phyloP scores from a whole-genome alignment of 2,329 filamentous ascomycete species.

The Arthroderma uncinatum region DNA sequence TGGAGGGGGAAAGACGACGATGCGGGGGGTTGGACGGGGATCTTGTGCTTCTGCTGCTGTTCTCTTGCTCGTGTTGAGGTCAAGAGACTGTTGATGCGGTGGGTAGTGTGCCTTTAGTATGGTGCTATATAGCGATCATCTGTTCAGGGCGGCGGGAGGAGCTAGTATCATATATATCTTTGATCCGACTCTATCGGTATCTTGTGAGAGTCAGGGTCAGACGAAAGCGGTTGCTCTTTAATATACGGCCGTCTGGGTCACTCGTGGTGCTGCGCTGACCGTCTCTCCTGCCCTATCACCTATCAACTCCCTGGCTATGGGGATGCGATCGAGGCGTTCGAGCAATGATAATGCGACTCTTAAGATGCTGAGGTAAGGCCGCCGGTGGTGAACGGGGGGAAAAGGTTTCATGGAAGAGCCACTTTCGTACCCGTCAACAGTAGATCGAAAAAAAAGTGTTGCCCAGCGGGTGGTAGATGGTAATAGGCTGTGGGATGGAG shows the following conservation, averaged over 20 bases:
- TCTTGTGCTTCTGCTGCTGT: conserved; percentile 1
- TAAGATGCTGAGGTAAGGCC: background rate
- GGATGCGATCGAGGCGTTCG: conserved; percentile 1
- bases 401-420: conserved; percentile 5
- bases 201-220: background rate
- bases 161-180: conserved; percentile 5
- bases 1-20: conserved; percentile 5
- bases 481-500: background rate
- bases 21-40: conserved; percentile 4
- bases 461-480: background rate
- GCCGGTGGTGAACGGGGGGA: background rate
- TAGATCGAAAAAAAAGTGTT: conserved; percentile 4
- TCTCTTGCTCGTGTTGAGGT: background rate
- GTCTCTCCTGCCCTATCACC: background rate
- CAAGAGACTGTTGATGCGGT: background rate
- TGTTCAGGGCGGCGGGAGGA: conserved; percentile 1
- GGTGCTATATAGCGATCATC: conserved; percentile 3
- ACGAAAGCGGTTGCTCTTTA: background rate
- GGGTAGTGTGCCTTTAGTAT: background rate
- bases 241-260: conserved; percentile 2
- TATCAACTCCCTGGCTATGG: background rate
- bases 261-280: background rate
- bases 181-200: conserved; percentile 2
- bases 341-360: background rate
- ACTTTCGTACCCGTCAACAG: conserved; percentile 2